Conservation (phyloP, 345 rosid species). For the Arabis alpina region DNA sequence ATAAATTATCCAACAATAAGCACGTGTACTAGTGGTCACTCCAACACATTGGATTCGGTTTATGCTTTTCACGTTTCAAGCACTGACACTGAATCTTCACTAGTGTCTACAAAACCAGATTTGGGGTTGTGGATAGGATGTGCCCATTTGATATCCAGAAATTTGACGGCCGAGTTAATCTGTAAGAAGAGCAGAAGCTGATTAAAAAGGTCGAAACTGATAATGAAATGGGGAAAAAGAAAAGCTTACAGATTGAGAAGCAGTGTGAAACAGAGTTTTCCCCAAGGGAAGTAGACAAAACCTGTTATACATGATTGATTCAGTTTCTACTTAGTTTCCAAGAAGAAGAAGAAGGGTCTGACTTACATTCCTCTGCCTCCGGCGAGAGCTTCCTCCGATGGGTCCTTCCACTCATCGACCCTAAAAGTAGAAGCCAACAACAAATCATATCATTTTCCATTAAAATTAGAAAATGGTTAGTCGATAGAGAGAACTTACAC, state of each 20-base stretch:
- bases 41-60: conserved; percentile 8
- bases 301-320: conserved; percentile 40
- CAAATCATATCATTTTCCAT: too few species aligned
- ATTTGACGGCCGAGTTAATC: conserved; percentile 23
- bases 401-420: conserved; percentile 73
- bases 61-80: background rate
- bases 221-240: background rate
- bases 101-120: background rate
- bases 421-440: conserved; percentile 35
- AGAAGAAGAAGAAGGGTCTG: background rate
- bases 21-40: background rate
- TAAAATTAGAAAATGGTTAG: background rate
- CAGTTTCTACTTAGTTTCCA: background rate
- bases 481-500: conserved; percentile 46
- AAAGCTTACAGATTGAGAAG: conserved; percentile 57
- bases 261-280: conserved; percentile 46
- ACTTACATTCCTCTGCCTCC: conserved; percentile 81
- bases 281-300: conserved; percentile 69
- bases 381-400: conserved; percentile 70
- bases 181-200: conserved; percentile 8
- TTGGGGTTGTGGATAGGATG: conserved; percentile 23
- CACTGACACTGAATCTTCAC: conserved; percentile 14
- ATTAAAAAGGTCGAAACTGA: background rate
- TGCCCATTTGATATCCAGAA: conserved; percentile 16
- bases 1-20: conserved; percentile 1